Evolutionary conservation across 345 rosid species (phyloP).

Genomic region (Camelina neglecta): DNA sequence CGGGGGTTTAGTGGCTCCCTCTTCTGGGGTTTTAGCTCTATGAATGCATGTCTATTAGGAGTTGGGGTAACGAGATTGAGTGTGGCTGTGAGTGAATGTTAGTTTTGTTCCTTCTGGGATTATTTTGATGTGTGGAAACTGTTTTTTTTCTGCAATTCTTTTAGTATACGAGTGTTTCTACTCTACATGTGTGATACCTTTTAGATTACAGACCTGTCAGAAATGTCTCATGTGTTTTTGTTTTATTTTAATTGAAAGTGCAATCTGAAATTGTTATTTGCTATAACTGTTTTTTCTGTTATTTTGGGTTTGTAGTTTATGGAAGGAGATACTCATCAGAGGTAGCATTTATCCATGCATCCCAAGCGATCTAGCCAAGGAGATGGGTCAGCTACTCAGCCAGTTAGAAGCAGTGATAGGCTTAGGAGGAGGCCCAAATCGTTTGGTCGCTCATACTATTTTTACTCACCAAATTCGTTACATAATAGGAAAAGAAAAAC

Average conservation of each 20-base stretch:
- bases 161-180: neutral
- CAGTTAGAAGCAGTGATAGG: conserved; percentile 93
- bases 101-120: conserved; percentile 18
- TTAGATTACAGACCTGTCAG: conserved; percentile 15
- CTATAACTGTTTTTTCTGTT: neutral
- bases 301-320: conserved; percentile 50
- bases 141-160: neutral
- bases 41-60: conserved; percentile 33
- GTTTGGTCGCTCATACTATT: conserved; percentile 63
- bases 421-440: conserved; percentile 86
- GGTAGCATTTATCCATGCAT: conserved; percentile 75
- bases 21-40: conserved; percentile 16
- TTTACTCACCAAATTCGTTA: conserved; percentile 63
- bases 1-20: conserved; percentile 35
- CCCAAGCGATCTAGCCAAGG: conserved; percentile 81
- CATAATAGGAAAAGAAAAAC: conserved; percentile 77
- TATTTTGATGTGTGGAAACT: neutral
- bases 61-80: neutral
- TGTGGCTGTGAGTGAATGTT: conserved; percentile 6
- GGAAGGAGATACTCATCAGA: conserved; percentile 50
- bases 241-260: conserved; percentile 4
- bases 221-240: neutral
- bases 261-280: neutral
- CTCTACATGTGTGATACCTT: neutral
- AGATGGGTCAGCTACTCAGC: conserved; percentile 81